Conservation (phyloP, 805 yeast genomes). For the Torulaspora delbrueckii region DNA sequence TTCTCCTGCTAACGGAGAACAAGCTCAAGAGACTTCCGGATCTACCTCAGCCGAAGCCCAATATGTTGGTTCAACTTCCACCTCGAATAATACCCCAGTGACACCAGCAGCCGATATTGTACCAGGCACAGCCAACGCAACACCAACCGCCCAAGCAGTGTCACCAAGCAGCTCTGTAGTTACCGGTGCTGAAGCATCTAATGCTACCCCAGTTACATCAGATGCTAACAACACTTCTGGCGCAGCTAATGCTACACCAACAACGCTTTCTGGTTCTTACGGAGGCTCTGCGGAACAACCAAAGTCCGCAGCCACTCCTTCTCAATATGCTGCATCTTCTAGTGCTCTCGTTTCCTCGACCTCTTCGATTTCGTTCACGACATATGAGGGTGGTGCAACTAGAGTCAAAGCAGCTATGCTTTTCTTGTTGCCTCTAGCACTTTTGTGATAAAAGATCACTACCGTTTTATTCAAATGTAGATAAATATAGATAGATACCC, state of each 20-base stretch:
- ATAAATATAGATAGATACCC: background rate
- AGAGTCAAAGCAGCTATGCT: conserved; percentile 8
- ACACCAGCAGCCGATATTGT: background rate
- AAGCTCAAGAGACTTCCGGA: background rate
- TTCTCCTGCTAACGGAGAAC: background rate
- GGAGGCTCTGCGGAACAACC: background rate
- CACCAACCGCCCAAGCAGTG: background rate
- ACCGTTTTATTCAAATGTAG: background rate
- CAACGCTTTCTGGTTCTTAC: background rate
- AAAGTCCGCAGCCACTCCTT: background rate
- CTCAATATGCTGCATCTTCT: background rate
- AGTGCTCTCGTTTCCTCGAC: conserved; percentile 8
- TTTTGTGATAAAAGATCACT: background rate
- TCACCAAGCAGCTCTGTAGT: background rate
- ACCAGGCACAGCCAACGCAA: background rate
- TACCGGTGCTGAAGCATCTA: background rate
- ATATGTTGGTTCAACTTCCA: background rate
- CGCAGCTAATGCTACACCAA: background rate
- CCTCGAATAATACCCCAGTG: background rate
- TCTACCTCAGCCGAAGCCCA: background rate
- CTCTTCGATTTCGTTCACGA: conserved; percentile 2
- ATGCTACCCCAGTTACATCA: background rate
- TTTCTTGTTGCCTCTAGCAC: conserved; percentile 15
- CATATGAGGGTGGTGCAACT: conserved; percentile 9
- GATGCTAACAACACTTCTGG: background rate